Evolutionary conservation across 1,284 basidiomycete species (phyloP), one percentile per base, ranked within the genome.

Genomic region (Ceratobasidium papillatum): DNA sequence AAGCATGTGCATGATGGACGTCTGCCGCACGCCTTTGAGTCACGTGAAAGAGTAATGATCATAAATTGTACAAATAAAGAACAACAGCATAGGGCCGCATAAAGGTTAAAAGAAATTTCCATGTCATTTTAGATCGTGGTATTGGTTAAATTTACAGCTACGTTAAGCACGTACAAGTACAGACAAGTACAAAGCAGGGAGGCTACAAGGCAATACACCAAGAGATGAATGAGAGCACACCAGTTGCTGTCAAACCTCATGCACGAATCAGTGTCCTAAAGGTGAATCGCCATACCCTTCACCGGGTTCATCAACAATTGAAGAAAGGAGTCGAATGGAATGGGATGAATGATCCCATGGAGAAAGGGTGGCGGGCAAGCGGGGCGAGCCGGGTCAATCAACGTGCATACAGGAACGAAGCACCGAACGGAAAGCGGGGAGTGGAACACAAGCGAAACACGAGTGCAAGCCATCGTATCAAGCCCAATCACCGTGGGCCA

Each of bases 211-310:
- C 69, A n/a, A 72, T 51, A 49, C 69, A 62, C 69, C 82, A 14
- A 79, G 82, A 63, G 82, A 82, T 49, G 82, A 83, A 69, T 76
- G 82, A 34, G 76, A 78, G 72, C 78, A 79, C 34, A 58, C 78
- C 78, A 14, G 76, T 81, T 17, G 78, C 79, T n/a, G 76, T 51
- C 52, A 62, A 45, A 36, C 69, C 5, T 51, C 58, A 45, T 27
- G 69, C 69, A 72, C 69, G 25, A 36, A 14, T 36, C 61, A 72
- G 69, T 72, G 69, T 72, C 69, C 69, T 51, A 58, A 47, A 49
- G 58, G 56, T 14, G 47, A 9, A 62, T 19, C 8, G 69, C 41
- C 58, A 34, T 25, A 41, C 56, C 47, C 41, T 45, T 47, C 32
- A n/a, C 41, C 56, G 19, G 19, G 41, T 61, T 72, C 45, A 62